Conservation (phyloP, 73 alveolate species). For the Durusdinium trenchii region DNA sequence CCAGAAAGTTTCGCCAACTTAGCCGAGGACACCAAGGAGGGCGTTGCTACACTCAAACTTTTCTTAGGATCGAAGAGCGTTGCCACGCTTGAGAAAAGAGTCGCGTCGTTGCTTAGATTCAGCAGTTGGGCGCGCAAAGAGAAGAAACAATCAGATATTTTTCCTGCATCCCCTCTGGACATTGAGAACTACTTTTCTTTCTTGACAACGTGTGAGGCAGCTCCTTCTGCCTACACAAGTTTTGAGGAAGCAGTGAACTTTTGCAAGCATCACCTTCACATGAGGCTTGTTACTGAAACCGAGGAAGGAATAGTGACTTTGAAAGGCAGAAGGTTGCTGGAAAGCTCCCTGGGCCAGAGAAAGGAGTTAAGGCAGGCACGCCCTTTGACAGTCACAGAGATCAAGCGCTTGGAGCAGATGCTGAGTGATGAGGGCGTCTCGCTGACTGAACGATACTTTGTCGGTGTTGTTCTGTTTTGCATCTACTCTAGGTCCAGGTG, state of each 20-base stretch:
- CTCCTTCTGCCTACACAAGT: too few species aligned
- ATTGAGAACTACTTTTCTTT: background rate
- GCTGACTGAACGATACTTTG: background rate
- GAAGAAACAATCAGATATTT: background rate
- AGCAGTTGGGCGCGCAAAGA: too few species aligned
- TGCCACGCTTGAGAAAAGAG: too few species aligned
- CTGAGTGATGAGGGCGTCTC: background rate
- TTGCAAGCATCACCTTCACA: background rate
- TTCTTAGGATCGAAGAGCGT: too few species aligned
- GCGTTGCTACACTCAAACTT: too few species aligned
- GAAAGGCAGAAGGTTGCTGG: background rate
- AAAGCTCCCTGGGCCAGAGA: background rate
- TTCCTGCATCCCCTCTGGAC: background rate
- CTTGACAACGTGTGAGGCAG: background rate
- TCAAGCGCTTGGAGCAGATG: background rate
- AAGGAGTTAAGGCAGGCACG: background rate
- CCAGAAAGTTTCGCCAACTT: too few species aligned
- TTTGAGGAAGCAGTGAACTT: background rate
- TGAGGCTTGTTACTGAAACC: background rate
- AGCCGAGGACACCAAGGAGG: too few species aligned
- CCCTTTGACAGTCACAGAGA: background rate
- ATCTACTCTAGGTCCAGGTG: background rate
- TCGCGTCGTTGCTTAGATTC: too few species aligned
- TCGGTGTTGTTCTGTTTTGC: background rate
- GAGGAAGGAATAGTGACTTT: background rate